Percentiles rank a stretch among this genome's conserved stretches.
Conservation (phyloP, 768 basidiomycete genomes). For the Gloeostereum incarnatum region DNA sequence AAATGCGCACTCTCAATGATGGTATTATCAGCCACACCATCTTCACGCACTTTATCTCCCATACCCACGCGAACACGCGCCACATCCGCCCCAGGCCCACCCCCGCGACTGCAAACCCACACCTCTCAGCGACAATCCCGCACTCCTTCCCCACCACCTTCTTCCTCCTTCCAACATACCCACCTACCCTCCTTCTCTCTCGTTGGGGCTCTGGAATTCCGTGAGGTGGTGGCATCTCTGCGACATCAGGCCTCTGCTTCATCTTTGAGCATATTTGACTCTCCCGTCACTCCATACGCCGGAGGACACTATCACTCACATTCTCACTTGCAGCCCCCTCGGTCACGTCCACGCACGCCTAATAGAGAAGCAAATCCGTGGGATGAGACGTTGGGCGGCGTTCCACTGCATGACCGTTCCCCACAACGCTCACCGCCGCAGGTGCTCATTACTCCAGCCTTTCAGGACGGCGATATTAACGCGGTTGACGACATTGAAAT, state of each 20-base stretch:
- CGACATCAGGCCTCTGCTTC: constrained; percentile 55
- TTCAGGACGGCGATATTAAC: constrained; percentile 17
- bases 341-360: constrained; percentile 21
- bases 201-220: constrained; percentile 92
- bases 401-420: constrained; percentile 43
- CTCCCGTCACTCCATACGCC: constrained; percentile 56
- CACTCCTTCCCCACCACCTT: constrained; percentile 39
- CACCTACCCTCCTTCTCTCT: constrained; percentile 84
- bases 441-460: constrained; percentile 13
- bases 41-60: constrained; percentile 19
- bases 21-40: constrained; percentile 7
- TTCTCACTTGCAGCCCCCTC: constrained; percentile 16
- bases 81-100: constrained; percentile 12
- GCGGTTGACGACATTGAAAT: constrained; percentile 10
- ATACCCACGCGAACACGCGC: constrained; percentile 25
- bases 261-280: constrained; percentile 57
- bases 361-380: constrained; percentile 32
- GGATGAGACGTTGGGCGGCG: constrained; percentile 37
- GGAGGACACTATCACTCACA: constrained; percentile 64
- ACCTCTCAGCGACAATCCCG: constrained; percentile 33
- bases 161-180: constrained; percentile 18
- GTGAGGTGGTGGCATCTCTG: constrained; percentile 80
- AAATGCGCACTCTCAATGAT: neutral
- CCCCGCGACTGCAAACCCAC: constrained; percentile 17
- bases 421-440: constrained; percentile 28